Evolutionary conservation across 768 basidiomycete species (phyloP).

Genomic region (Tylopilus intermedius): DNA sequence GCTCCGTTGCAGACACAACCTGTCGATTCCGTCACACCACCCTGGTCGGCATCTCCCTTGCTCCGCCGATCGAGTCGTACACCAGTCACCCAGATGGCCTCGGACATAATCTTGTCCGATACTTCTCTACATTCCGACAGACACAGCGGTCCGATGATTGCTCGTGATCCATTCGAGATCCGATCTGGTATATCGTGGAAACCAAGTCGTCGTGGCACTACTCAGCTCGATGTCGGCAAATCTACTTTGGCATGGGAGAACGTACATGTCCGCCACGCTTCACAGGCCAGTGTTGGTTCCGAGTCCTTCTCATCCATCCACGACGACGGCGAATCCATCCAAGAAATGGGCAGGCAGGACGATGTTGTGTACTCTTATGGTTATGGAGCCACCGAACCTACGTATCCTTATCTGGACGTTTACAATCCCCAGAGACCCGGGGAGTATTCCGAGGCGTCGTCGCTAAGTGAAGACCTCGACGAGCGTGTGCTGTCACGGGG

Average conservation of each 20-base stretch:
- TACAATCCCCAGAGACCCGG: conserved; percentile 21
- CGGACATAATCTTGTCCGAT: conserved; percentile 5
- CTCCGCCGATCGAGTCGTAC: conserved; percentile 25
- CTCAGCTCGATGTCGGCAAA: conserved; percentile 7
- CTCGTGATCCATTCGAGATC: conserved; percentile 19
- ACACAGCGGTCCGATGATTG: not conserved
- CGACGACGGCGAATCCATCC: conserved; percentile 14
- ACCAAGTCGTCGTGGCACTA: conserved; percentile 17
- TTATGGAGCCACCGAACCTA: conserved; percentile 22
- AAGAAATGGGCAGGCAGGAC: conserved; percentile 1
- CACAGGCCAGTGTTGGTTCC: conserved; percentile 4
- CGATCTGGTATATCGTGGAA: conserved; percentile 12
- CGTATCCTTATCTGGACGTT: conserved; percentile 31
- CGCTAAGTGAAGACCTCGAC: conserved; percentile 4
- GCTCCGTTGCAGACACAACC: conserved; percentile 13
- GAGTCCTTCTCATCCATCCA: conserved; percentile 2
- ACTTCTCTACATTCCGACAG: conserved; percentile 4
- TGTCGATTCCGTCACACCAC: conserved; percentile 1
- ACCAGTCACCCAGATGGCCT: conserved; percentile 5
- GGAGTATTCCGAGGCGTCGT: not conserved
- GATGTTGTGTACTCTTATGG: conserved; percentile 23
- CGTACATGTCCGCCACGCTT: not conserved
- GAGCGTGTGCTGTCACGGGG: conserved; percentile 1
- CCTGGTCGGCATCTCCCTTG: conserved; percentile 7
- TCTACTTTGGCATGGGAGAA: conserved; percentile 9